Evolutionary conservation across 352 stramenopile species (phyloP), one percentile per base, ranked within the genome.

Genomic region (Globisporangium parvum): DNA sequence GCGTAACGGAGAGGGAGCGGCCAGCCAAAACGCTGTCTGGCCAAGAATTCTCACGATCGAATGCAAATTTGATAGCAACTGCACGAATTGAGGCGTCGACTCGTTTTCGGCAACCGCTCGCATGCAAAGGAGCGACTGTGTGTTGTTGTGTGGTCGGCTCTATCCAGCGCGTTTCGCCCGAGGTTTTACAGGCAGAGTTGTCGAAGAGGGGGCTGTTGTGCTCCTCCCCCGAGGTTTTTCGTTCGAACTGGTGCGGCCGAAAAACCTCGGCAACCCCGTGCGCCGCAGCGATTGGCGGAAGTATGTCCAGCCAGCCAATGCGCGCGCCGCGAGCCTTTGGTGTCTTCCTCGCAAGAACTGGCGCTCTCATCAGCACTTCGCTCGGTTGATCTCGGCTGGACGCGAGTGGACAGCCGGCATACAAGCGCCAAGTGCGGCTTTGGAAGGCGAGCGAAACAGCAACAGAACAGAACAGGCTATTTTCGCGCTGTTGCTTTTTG

Each of bases 251-350:
- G n/a, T n/a, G n/a, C n/a, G n/a, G n/a, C n/a, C 31, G 53, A 60
- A 77, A 77, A 75, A 75, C 60, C 66, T 73, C 45, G 42, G 46
- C 3, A 3, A 35, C 18, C 11, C 3, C 1, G 10, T n/a, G 44
- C 20, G 14, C 5, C 9, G 12, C 47, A 17, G 0, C 53, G 66
- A 81, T 81, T 81, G 66, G 71, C 28, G 50, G 12, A 33, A 11
- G 14, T 15, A 8, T 24, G 21, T 50, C 45, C 28, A 63, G 67
- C 66, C 57, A 63, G 57, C 71, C 71, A 77, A 80, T 80, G 55
- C 62, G 6, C 33, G 51, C 10, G 2, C 24, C 60, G 35, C 53
- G 57, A 70, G 64, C 49, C 57, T 71, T 44, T 12, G 39, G n/a
- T 31, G 57, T 64, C 47, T 56, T 41, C 48, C 45, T 33, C n/a